These are phyloP conservation scores for Linnemannia zychae DNA, from an alignment of 192 early-diverging fungal genomes.

Conservation along the genomic window DNA sequence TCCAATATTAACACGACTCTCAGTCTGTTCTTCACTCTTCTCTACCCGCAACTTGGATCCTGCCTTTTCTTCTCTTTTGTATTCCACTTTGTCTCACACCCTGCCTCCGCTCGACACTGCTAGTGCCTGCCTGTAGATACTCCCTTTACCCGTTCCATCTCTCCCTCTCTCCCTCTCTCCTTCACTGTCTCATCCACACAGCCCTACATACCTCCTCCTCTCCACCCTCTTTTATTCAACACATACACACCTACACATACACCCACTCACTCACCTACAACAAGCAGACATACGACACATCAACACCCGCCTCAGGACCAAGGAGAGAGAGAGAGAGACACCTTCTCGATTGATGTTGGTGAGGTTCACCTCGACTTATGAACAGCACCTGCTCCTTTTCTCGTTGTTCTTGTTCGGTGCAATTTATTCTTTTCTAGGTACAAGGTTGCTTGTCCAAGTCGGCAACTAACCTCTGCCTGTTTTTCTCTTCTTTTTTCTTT, in stretches of 20 bases:
- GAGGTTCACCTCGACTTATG: background rate
- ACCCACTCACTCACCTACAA: background rate
- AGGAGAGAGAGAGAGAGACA: background rate
- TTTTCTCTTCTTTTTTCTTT: background rate
- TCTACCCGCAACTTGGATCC: background rate
- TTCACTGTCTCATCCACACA: no score
- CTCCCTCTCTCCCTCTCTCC: no score
- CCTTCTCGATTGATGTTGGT: background rate
- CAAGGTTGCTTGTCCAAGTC: background rate
- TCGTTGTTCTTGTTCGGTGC: background rate
- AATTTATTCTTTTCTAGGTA: background rate
- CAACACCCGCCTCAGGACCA: background rate
- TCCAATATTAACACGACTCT: background rate
- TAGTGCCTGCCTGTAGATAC: no score
- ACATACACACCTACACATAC: no score
- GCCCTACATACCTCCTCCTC: no score
- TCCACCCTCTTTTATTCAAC: background rate
- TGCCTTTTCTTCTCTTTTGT: background rate
- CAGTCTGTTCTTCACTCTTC: background rate
- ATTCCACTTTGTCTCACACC: no score
- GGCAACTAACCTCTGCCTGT: constrained; percentile 5
- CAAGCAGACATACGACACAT: background rate
- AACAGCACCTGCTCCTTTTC: no score
- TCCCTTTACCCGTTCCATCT: no score
- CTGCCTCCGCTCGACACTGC: no score